Base-by-base conservation (phyloP, 2,329 filamentous ascomycete species). In the Orbilia ellipsospora region DNA sequence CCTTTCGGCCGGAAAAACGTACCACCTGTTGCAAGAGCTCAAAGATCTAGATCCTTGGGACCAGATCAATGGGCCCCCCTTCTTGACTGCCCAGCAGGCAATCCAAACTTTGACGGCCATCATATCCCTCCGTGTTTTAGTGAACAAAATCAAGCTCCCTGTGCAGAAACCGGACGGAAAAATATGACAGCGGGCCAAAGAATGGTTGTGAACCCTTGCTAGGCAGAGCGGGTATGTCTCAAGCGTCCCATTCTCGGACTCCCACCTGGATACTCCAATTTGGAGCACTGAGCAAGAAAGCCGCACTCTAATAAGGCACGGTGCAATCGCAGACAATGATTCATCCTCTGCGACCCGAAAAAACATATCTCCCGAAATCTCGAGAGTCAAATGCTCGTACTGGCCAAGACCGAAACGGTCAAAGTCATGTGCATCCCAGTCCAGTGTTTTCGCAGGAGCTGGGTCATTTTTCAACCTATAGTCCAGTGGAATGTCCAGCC, bases 81-180 rank as follows among this genome's bases (percentile, higher is more conserved):
- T 75, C 60, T 69, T 52, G 72, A 69, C 44, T 54, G 18, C 54
- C 31, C 60, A 54, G 45, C 64, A 68, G 72, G 72, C 64, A 75
- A 75, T 69, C 72, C 72, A 65, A 54, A 60, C 60, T 31, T 40
- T 54, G 52, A 65, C 72, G 72, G 64, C 63, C 31, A 40, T 23
- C 50, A 31, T 50, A 18, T 16, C 50, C 50, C 10, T 59, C 28
- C 20, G 48, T 61, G 10, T 45, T 2, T 50, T 7, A 26, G 44
- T 7, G 13, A 48, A 54, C 31, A 42, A 52, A 55, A 18, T 20
- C 50, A 48, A 44, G 18, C 51, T 26, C 23, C 1, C 5, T 36
- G 8, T 26, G 15, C 42, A 51, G 26, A 13, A 16, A 16, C 23
- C 8, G 12, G 26, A 20, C n/a, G 18, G 36, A 60, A 59, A 60